These are phyloP conservation scores for Collybia nuda DNA, from an alignment of 768 basidiomycete genomes.

Conservation along the genomic window DNA sequence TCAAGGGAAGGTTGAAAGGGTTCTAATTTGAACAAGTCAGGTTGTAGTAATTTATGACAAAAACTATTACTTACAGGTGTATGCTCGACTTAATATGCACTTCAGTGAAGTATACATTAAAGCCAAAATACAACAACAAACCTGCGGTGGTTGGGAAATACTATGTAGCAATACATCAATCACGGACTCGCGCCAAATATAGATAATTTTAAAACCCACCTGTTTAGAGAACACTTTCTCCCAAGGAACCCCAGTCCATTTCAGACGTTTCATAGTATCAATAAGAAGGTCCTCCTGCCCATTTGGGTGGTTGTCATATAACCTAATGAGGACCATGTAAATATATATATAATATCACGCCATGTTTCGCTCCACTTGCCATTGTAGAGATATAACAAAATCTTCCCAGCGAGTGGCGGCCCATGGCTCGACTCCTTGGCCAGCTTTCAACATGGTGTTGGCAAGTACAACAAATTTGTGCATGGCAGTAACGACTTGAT, in stretches of 20 bases:
- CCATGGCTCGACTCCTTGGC: constrained; percentile 55
- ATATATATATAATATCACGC: not conserved
- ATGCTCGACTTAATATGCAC: constrained; percentile 23
- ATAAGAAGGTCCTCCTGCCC: constrained; percentile 47
- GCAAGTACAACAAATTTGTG: constrained; percentile 54
- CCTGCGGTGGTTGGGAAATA: constrained; percentile 44
- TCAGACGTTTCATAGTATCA: constrained; percentile 53
- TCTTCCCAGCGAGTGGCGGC: constrained; percentile 57
- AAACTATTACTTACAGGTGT: constrained; percentile 18
- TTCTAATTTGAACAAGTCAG: constrained; percentile 24
- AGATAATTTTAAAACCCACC: constrained; percentile 20
- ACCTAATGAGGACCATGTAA: constrained; percentile 38
- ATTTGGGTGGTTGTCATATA: constrained; percentile 53
- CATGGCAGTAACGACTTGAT: constrained; percentile 45
- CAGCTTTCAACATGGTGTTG: constrained; percentile 53
- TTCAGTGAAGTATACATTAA: not conserved
- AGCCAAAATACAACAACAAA: constrained; percentile 5
- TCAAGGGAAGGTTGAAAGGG: constrained; percentile 42
- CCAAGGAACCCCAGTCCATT: constrained; percentile 54
- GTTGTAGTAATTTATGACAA: not conserved
- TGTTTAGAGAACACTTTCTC: constrained; percentile 48
- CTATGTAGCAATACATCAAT: constrained; percentile 18
- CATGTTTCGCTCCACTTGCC: constrained; percentile 27
- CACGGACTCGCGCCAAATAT: no score
- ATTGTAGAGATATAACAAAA: constrained; percentile 54